Conservation (phyloP, 352 stramenopile species). For the Globisporangium parvum region DNA sequence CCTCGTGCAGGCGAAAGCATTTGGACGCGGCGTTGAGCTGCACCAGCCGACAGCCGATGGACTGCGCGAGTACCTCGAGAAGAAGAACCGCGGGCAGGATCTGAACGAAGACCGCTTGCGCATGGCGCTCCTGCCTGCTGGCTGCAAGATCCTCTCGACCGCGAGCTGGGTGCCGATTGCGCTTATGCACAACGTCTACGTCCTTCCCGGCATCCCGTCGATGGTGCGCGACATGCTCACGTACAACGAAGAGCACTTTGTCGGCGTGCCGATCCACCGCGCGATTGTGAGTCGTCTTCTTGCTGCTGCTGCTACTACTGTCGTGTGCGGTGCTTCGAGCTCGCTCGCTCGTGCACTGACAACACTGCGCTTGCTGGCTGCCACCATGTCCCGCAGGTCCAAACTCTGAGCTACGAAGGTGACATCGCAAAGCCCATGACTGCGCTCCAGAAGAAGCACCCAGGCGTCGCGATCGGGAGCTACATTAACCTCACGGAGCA, state of each 20-base stretch:
- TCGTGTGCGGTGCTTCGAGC: neutral
- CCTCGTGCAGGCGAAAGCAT: conserved; percentile 51
- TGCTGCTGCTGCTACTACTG: neutral
- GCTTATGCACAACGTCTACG: conserved; percentile 78
- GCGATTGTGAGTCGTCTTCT: conserved; percentile 36
- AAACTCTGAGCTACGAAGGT: conserved; percentile 62
- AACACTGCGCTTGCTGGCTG: neutral
- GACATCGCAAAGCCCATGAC: conserved; percentile 58
- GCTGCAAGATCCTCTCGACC: conserved; percentile 47
- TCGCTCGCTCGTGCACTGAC: neutral
- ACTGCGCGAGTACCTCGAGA: conserved; percentile 38
- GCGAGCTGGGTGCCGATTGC: conserved; percentile 72
- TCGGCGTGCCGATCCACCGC: conserved; percentile 70
- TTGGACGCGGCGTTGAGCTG: conserved; percentile 56
- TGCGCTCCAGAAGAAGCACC: conserved; percentile 57
- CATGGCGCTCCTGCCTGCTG: conserved; percentile 64
- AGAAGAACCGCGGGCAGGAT: conserved; percentile 22
- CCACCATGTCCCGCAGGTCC: conserved; percentile 27
- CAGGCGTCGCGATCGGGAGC: conserved; percentile 71
- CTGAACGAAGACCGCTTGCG: conserved; percentile 67
- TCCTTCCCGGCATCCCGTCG: conserved; percentile 75
- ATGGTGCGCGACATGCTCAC: conserved; percentile 82
- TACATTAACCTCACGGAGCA: conserved; percentile 78
- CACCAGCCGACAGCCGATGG: conserved; percentile 60
- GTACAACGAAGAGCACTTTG: conserved; percentile 70